Evolutionary conservation across 78 protist species (phyloP), one percentile per base, ranked within the genome.

Genomic region (Dictyostelium firmibasis): DNA sequence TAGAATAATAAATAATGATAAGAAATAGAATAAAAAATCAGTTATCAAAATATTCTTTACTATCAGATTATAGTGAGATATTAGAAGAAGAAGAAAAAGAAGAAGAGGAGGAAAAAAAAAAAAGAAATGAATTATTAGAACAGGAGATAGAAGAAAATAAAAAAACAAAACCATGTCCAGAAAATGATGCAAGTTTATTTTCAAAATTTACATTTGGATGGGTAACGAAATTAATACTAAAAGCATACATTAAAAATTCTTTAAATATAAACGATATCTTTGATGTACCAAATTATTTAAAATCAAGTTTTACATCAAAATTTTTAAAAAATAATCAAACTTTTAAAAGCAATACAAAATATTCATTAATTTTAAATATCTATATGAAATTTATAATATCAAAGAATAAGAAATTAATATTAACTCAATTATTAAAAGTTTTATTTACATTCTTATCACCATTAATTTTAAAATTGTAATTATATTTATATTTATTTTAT

Each of bases 91-190:
- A 7, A 11, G 57, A 47, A 47, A 11, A 47, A 47, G 2, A 0
- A 11, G 13, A 47, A 11, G 16, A 47, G n/a, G n/a, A n/a, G n/a
- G n/a, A n/a, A n/a, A n/a, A n/a, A n/a, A n/a, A n/a, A n/a, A n/a
- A n/a, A 9, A 47, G n/a, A n/a, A n/a, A n/a, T n/a, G n/a, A n/a
- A n/a, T n/a, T n/a, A n/a, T n/a, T n/a, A n/a, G n/a, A n/a, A n/a
- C 16, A 47, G 13, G 57, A 47, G 57, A 47, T 47, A 0, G 13
- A 47, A 47, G 18, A 47, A 47, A 47, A 47, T 47, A 16, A 47
- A 47, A 47, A n/a, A n/a, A n/a, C n/a, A n/a, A n/a, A n/a, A n/a
- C n/a, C 70, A 81, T 81, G 74, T 31, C 85, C 85, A 31, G 43
- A 81, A 53, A 44, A 53, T 27, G 18, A 1, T 31, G 20, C 85